Base-by-base conservation (phyloP, 176 grass and related monocot species). In the Avena eriantha region DNA sequence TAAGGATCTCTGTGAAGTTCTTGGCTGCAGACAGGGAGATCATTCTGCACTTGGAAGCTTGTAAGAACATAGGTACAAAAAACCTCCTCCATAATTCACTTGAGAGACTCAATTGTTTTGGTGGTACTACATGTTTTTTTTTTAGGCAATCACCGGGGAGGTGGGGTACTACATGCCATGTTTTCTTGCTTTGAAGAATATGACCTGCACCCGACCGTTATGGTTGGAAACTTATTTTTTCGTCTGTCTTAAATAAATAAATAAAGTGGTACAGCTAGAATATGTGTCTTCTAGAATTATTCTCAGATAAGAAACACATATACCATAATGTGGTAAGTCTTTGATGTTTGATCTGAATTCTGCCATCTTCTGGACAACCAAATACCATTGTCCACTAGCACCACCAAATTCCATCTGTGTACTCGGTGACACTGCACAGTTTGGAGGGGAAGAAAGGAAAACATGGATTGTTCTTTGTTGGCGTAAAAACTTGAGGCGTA, bases 401-500 rank as follows among this genome's bases (percentile, higher is more conserved):
- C 54, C 55, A 73, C 35, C 47, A n/a, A 67, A 73, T 74, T 87
- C 74, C 56, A 74, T 79, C 31, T 1, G 46, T 83, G 29, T 45
- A 47, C 22, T 79, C 21, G 35, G 54, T 86, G 41, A 12, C n/a
- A 59, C 60, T 78, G 50, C 24, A 54, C 36, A 34, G 13, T 47
- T 17, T 59, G 49, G 68, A 81, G 70, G 60, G 39, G 82, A 39
- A 14, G 83, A 76, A n/a, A 79, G 58, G 83, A 51, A 77, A 51
- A 26, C 36, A 63, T 77, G 17, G 45, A 55, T 22, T 71, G 63
- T 86, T 85, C 69, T 77, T 59, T 81, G 56, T 71, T 77, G 78
- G 83, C 79, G 83, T 69, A 59, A 87, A 87, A 84, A 84, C 67
- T 15, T 87, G 74, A 87, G 80, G 15, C 48, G 59, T 5, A 90